Evolutionary conservation across 108 stramenopile species (phyloP), one percentile per base, ranked within the genome.

Genomic region (Licmophora abbreviata): DNA sequence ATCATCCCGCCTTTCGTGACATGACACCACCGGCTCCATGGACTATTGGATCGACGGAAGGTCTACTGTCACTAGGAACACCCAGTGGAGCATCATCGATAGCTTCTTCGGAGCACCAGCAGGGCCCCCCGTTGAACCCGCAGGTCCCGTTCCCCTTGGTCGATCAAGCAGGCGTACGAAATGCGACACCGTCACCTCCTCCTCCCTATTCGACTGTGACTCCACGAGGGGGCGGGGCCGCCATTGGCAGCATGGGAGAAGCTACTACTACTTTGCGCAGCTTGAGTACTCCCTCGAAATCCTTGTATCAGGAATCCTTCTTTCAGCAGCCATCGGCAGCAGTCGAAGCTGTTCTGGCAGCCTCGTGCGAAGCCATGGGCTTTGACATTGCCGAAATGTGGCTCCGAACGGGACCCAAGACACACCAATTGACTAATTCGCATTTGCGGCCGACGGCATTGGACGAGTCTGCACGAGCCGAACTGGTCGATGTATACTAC

Each of bases 361-460:
- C 86, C 24, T 45, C 69, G 18, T 93, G 91, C 63, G 84, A 85
- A 44, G 66, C 74, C 28, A 76, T 86, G 65, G 81, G 80, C 34
- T 93, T 93, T 68, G 87, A 93, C 53, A 93, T 93, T 73, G 87
- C 92, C 44, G 92, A 93, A 76, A 81, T 93, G 79, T 93, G 92
- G 92, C 70, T 93, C 17, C 79, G 92, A 18, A 93, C 87, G n/a
- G 92, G 92, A 8, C 80, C 74, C 57, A 93, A 93, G 49, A 88
- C 85, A 7, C 92, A 93, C 58, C 92, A 93, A 59, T 66, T 93
- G 27, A 88, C 85, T 42, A 81, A 86, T 63, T 82, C 80, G 12
- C 87, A 89, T 58, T 58, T 93, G 2, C 61, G 87, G 20, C 80
- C 83, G 6, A 80, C 86, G 8, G 84, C 87, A 4, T 64, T 93